Evolutionary conservation across 75 land plant species (phyloP), one percentile per base, ranked within the genome.

Genomic region (Sequoia sempervirens): DNA sequence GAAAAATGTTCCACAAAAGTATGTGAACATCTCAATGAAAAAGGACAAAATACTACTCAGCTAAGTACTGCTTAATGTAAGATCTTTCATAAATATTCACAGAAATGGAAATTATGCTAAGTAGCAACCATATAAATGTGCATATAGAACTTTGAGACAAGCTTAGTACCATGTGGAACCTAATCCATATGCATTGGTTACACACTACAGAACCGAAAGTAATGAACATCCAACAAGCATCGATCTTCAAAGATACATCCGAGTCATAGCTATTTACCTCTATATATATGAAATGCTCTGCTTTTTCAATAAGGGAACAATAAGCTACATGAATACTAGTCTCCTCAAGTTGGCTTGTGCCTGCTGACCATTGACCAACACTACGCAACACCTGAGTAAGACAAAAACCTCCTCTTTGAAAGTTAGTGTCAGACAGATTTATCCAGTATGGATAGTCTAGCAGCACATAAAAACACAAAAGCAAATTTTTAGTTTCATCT

Each of bases 311-410:
- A 41, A 97, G 96, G 2, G 98, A 92, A 84, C 91, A 91, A 85
- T 97, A 97, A 11, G 99, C 99, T 83, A 74, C 90, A 82, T 97
- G 98, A 69, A 96, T 97, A 90, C 98, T 97, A 40, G 84, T 66
- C 32, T 97, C 96, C 88, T 96, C 99, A 37, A 85, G 81, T 85
- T 96, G 99, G 86, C 98, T 92, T 43, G 98, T 97, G 58, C 99
- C 99, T 80, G 98, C 99, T 76, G 99, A 97, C 99, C 99, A 97
- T 47, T 92, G 96, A 82, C 98, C 94, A 26, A 97, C 99, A 88
- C 98, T 97, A 80, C 99, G 91, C 37, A 97, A 84, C 32, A 97
- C 91, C 93, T 97, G 91, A 43, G 54, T 36, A 83, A 28, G 15
- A 53, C 28, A 75, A 80, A 10, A n/a, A 15, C 46, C 13, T 13